These are phyloP conservation scores for Martiniozyma abietophila DNA, from an alignment of 805 yeast species.

Conservation along the genomic window DNA sequence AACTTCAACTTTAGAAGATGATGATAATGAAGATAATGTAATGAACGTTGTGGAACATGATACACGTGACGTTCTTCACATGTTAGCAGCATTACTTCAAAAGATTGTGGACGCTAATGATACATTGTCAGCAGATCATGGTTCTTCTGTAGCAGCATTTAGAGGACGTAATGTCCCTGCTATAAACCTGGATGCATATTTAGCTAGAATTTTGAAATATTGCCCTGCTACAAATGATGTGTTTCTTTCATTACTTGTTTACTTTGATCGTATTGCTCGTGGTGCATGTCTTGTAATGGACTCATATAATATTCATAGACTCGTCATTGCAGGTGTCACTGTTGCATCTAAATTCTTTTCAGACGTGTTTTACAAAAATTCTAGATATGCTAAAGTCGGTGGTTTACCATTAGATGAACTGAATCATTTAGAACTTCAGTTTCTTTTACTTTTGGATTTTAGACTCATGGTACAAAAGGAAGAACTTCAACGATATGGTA, in stretches of 20 bases:
- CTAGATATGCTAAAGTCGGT: conserved; percentile 92
- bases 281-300: conserved; percentile 92
- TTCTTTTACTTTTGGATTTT: conserved; percentile 75
- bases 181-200: conserved; percentile 82
- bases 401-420: conserved; percentile 90
- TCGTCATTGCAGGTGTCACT: conserved; percentile 90
- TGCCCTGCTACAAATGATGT: conserved; percentile 99
- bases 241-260: conserved; percentile 78
- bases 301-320: conserved; percentile 87
- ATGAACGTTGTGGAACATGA: conserved; percentile 72
- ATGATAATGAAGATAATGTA: conserved; percentile 34
- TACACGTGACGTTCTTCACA: conserved; percentile 65
- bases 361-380: conserved; percentile 89
- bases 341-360: conserved; percentile 92
- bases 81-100: conserved; percentile 79
- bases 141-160: conserved; percentile 41
- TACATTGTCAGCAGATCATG: conserved; percentile 52
- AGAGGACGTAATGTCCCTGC: conserved; percentile 96
- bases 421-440: conserved; percentile 86
- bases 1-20: conserved; percentile 1
- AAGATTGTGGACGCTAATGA: conserved; percentile 90
- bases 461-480: conserved; percentile 79
- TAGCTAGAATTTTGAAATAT: conserved; percentile 84
- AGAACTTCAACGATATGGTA: conserved; percentile 87
- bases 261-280: conserved; percentile 89